These are phyloP conservation scores for Eurotiales sp. DNA, from an alignment of 2,329 filamentous ascomycete species.

Conservation along the genomic window DNA sequence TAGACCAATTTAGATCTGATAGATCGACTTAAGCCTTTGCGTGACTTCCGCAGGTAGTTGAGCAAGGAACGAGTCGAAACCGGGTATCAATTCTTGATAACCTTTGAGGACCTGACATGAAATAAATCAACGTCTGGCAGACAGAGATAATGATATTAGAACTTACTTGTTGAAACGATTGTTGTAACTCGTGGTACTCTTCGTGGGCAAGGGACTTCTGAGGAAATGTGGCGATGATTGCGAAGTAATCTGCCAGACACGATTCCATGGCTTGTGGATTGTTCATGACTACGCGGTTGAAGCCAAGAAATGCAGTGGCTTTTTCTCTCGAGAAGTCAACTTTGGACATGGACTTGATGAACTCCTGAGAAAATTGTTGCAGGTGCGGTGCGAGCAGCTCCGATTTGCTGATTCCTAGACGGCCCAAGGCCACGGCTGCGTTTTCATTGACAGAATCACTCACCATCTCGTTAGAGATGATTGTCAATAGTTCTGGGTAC, in stretches of 20 bases:
- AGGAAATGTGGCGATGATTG: slow-evolving; percentile 70
- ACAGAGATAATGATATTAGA: neutral
- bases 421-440: slow-evolving; percentile 85
- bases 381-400: slow-evolving; percentile 75
- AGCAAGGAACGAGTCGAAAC: slow-evolving; percentile 44
- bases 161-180: slow-evolving; percentile 72
- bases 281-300: slow-evolving; percentile 75
- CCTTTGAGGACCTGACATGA: slow-evolving; percentile 40
- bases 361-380: slow-evolving; percentile 73
- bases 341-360: slow-evolving; percentile 75
- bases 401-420: slow-evolving; percentile 75
- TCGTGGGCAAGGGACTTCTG: slow-evolving; percentile 60
- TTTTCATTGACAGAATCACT: slow-evolving; percentile 89
- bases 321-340: slow-evolving; percentile 91
- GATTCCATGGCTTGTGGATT: slow-evolving; percentile 93
- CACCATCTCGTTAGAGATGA: slow-evolving; percentile 79
- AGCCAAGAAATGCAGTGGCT: slow-evolving; percentile 86
- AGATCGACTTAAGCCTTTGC: slow-evolving; percentile 40
- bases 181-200: slow-evolving; percentile 57
- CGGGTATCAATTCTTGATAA: slow-evolving; percentile 46
- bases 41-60: slow-evolving; percentile 37
- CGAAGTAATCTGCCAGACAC: slow-evolving; percentile 76
- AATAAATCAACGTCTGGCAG: slow-evolving; percentile 2
- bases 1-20: slow-evolving; percentile 33
- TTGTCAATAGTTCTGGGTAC: slow-evolving; percentile 71